Conservation (phyloP, 176 grass and related monocot species). For the Aegilops tauschii region DNA sequence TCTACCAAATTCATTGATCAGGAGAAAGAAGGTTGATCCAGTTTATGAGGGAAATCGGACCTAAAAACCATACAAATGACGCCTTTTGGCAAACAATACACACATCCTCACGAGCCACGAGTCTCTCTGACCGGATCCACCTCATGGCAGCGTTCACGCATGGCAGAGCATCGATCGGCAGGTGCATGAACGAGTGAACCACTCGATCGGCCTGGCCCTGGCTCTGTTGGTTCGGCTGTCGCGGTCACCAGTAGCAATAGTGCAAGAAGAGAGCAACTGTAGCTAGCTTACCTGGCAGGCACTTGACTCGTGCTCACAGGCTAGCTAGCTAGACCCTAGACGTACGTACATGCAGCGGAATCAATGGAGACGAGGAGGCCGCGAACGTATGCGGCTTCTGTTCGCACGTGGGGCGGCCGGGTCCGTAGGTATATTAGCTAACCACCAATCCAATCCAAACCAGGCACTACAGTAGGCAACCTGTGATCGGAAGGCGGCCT, state of each 20-base stretch:
- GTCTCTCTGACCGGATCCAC: no score
- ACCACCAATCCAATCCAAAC: conserved; percentile 10
- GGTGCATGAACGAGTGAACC: not conserved
- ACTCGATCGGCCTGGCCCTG: not conserved
- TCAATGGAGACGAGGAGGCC: no score
- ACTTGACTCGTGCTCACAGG: not conserved
- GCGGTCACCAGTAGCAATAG: conserved; percentile 13
- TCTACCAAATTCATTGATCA: no score
- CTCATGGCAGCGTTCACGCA: not conserved
- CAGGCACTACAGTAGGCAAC: conserved; percentile 24
- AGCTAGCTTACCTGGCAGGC: not conserved
- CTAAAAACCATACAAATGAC: no score
- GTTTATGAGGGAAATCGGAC: no score
- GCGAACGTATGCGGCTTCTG: conserved; percentile 2
- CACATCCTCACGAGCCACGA: no score
- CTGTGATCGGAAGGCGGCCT: conserved; percentile 32
- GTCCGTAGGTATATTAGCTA: not conserved
- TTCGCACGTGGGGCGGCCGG: conserved; percentile 22
- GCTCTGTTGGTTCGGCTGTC: conserved; percentile 13
- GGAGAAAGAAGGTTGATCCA: no score
- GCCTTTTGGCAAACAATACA: no score
- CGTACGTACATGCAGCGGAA: no score
- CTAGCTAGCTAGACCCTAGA: not conserved
- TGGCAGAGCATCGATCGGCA: not conserved
- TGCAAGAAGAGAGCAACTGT: not conserved